These are phyloP conservation scores for Juglanconis oblonga DNA, from an alignment of 2,329 filamentous ascomycete species.

Conservation along the genomic window DNA sequence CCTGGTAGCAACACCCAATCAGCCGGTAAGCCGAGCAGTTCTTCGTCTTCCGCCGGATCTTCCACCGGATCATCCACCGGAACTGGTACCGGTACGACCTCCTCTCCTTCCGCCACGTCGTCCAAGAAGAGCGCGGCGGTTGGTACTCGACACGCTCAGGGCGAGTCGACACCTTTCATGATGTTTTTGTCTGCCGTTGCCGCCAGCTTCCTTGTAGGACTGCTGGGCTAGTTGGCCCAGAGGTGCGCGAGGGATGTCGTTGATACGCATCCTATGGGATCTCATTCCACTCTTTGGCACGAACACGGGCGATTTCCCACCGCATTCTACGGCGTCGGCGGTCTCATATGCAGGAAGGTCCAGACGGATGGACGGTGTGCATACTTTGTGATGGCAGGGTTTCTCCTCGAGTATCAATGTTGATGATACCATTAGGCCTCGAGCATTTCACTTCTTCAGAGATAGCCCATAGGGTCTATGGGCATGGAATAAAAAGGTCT, in stretches of 20 bases:
- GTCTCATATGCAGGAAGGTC: neutral
- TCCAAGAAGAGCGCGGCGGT: conserved; percentile 5
- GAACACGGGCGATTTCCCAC: neutral
- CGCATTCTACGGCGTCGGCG: neutral
- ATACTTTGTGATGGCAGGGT: neutral
- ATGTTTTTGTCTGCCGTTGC: neutral
- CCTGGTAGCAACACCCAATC: conserved; percentile 37
- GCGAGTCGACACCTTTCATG: conserved; percentile 2
- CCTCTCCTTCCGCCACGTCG: conserved; percentile 10
- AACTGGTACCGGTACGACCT: conserved; percentile 16
- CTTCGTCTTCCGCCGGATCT: conserved; percentile 5
- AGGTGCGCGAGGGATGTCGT: neutral
- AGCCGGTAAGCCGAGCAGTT: conserved; percentile 18
- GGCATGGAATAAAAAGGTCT: neutral
- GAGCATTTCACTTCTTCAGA: conserved; percentile 12
- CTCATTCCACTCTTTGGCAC: neutral
- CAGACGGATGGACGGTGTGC: neutral
- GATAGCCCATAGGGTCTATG: neutral
- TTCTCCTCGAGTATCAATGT: conserved; percentile 14
- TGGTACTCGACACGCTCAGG: conserved; percentile 8
- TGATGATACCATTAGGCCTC: conserved; percentile 15
- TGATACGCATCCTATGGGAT: neutral
- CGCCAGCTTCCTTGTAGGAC: conserved; percentile 9
- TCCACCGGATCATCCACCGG: no score
- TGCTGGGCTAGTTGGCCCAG: conserved; percentile 1